Evolutionary conservation across 1,284 basidiomycete genomes (phyloP), one percentile per base, ranked within the genome.

Genomic region (Calocybe gambosa): DNA sequence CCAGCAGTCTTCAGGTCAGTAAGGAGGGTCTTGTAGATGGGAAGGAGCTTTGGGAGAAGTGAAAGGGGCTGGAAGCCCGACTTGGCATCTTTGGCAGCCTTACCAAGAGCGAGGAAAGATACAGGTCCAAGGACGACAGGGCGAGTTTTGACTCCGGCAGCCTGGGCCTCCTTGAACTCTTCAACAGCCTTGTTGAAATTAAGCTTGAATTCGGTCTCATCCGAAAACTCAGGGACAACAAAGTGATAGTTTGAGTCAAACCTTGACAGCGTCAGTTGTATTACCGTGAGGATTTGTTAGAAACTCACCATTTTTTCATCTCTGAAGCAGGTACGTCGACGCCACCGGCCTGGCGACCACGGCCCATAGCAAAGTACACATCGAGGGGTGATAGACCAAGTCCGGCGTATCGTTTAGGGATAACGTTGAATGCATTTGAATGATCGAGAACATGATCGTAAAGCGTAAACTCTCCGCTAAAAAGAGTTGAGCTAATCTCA

Each of bases 221-320:
- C 88, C 18, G 90, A 89, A 70, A 99, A 83, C 75, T 99, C 96
- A 52, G 94, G 95, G 54, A 98, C 95, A 70, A 99, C 93, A 65
- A 89, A 95, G 78, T 99, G 96, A 79, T 99, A 99, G 84, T 99
- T 99, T 48, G 94, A 97, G 75, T 99, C 95, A 70, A 98, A 99
- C 93, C 92, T 92, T 55, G 38, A 40, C 23, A 58, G 46, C 5
- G 10, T 9, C 8, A 36, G 4, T 34, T 34, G 3, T 34, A 15
- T 34, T 3, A 16, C 4, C 15, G 13, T 34, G 13, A 34, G 31
- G 13, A 39, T 37, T 10, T 19, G 18, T 18, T n/a, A n/a, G 10
- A 26, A 37, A 70, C 79, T 53, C 58, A 88, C 92, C 93, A 97
- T 73, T 96, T 97, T 82, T 96, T 96, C 95, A 98, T 99, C 77